A percentile compares a stretch with the other conserved stretches of the same genome.
Conservation (phyloP, 1,139 yeast species). For the Scheffersomyces titani region DNA sequence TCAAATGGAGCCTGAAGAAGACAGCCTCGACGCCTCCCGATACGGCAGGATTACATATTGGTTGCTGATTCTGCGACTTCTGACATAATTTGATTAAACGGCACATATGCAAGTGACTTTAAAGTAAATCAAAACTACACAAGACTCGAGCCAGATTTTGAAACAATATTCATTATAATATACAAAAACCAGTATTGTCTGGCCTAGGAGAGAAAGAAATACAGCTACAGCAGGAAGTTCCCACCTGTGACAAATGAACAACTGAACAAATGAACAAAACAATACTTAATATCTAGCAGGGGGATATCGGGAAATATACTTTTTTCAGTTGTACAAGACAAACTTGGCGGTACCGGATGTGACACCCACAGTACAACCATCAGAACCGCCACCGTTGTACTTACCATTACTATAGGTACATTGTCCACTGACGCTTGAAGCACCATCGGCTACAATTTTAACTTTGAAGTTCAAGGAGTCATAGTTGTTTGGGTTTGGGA, state of each 20-base stretch:
- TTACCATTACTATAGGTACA: constrained; percentile 81
- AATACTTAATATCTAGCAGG: neutral
- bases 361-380: constrained; percentile 94
- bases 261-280: too few relatives aligned
- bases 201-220: neutral
- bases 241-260: neutral
- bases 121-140: neutral
- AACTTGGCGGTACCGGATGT: constrained; percentile 77
- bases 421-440: constrained; percentile 65
- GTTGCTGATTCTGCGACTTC: too few relatives aligned
- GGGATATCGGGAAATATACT: neutral
- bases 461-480: constrained; percentile 80
- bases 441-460: constrained; percentile 68
- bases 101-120: too few relatives aligned
- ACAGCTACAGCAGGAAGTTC: neutral
- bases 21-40: neutral
- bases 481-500: constrained; percentile 91
- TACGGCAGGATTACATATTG: neutral
- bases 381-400: constrained; percentile 66
- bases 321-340: constrained; percentile 47
- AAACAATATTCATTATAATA: neutral
- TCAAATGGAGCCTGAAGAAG: neutral
- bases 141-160: neutral
- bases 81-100: too few relatives aligned
- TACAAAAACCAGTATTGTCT: neutral